These are phyloP conservation scores for Euphorbia lathyris DNA, from an alignment of 345 rosid species.

Conservation along the genomic window DNA sequence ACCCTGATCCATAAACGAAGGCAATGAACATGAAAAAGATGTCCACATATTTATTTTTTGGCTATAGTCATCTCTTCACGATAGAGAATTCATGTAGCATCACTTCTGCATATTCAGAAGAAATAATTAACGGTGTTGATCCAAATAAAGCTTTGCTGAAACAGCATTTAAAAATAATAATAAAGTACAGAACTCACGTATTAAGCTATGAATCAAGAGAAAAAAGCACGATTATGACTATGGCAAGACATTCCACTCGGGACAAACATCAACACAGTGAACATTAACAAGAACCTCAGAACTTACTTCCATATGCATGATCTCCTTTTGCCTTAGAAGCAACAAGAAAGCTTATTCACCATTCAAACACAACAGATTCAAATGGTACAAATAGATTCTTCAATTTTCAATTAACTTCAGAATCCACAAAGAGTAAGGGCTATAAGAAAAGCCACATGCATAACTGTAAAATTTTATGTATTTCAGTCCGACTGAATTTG, in stretches of 20 bases:
- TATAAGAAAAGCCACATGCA: neutral
- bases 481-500: neutral
- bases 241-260: neutral
- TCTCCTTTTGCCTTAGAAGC: neutral
- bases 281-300: neutral
- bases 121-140: conserved; percentile 20
- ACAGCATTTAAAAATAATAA: neutral
- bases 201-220: too few species aligned
- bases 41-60: conserved; percentile 89
- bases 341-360: neutral
- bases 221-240: neutral
- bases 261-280: neutral
- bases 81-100: conserved; percentile 89
- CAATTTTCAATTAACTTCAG: neutral
- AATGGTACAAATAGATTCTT: neutral
- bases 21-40: conserved; percentile 92
- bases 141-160: conserved; percentile 6
- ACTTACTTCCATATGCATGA: neutral
- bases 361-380: neutral
- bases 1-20: conserved; percentile 92
- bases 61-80: conserved; percentile 98
- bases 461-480: neutral
- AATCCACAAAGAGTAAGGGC: neutral
- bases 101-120: conserved; percentile 59
- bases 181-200: too few species aligned